Evolutionary conservation across 129 eudicot genomes (phyloP), one percentile per base, ranked within the genome.

Genomic region (Apium graveolens): DNA sequence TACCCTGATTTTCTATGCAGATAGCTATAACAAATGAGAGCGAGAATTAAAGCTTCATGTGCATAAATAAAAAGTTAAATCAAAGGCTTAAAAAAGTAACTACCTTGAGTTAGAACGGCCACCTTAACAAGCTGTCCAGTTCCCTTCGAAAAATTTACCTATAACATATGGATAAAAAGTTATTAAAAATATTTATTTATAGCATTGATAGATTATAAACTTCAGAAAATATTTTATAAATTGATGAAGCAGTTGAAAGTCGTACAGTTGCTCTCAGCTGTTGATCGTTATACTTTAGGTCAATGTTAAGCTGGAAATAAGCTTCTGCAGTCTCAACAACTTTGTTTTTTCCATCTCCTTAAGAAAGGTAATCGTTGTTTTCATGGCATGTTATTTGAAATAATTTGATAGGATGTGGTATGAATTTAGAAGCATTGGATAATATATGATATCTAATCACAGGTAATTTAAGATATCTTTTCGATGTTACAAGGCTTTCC

Each of bases 71-170:
- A 16, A 24, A 7, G 29, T 38, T 6, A 65, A 26, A 24, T 29
- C 10, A 1, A 45, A 46, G 49, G 27, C 51, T 44, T 68, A 27
- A 76, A 76, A 69, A 4, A 31, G 73, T 41, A 27, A 68, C 42
- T 81, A 88, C 98, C 97, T 94, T 94, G 98, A 21, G 98, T 86
- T 51, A 94, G 88, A 84, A 94, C 98, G 79, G 98, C 98, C 82
- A 94, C 97, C 84, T 87, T 94, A 68, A 94, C 92, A 44, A 82
- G 86, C 84, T 90, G 92, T 73, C 98, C 98, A 35, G 98, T 90
- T 38, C 98, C 98, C 82, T 93, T 93, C 24, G 98, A 97, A 85
- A 93, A 88, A 90, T 87, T 90, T 77, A 93, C 98, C 98, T 93
- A 77, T 43, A 62, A 53, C 29, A 74, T 0, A 78, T 39, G 42